These are phyloP conservation scores for Fraxinus xanthoxyloides DNA, from an alignment of 305 asterid species.

Conservation along the genomic window DNA sequence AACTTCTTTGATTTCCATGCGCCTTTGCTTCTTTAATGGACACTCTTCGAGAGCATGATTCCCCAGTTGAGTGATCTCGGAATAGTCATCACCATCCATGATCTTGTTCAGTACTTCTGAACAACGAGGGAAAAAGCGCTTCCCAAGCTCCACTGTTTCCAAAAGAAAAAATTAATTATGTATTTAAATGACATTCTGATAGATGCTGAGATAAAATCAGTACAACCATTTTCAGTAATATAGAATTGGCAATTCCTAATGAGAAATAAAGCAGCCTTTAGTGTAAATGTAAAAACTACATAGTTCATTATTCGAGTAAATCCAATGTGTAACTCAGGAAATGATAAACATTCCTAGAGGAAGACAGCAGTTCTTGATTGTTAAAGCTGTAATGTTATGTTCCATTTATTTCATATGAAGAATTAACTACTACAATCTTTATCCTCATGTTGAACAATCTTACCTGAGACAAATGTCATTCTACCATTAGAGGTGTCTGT, in stretches of 20 bases:
- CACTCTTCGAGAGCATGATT: conserved; percentile 48
- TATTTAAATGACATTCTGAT: not conserved
- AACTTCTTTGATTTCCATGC: conserved; percentile 70
- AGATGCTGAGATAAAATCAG: not conserved
- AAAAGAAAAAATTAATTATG: conserved; percentile 4
- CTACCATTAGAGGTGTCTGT: not conserved
- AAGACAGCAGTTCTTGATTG: conserved; percentile 9
- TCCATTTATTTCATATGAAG: conserved; percentile 1
- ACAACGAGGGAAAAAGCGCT: conserved; percentile 93
- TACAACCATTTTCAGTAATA: conserved; percentile 1
- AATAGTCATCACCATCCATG: conserved; percentile 78
- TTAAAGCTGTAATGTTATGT: not conserved
- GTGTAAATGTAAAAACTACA: not conserved
- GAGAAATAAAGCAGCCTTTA: not conserved
- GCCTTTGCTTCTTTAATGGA: conserved; percentile 63
- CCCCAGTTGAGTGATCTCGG: conserved; percentile 64
- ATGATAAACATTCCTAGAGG: not conserved
- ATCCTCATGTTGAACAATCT: not conserved
- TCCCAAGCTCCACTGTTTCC: conserved; percentile 79
- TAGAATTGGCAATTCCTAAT: not conserved
- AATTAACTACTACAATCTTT: not conserved
- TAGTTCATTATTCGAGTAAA: not conserved
- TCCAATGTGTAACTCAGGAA: not conserved
- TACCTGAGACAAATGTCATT: not conserved
- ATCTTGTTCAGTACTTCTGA: conserved; percentile 75